Conservation (phyloP, 805 yeast species). For the Nakazawaea populi region DNA sequence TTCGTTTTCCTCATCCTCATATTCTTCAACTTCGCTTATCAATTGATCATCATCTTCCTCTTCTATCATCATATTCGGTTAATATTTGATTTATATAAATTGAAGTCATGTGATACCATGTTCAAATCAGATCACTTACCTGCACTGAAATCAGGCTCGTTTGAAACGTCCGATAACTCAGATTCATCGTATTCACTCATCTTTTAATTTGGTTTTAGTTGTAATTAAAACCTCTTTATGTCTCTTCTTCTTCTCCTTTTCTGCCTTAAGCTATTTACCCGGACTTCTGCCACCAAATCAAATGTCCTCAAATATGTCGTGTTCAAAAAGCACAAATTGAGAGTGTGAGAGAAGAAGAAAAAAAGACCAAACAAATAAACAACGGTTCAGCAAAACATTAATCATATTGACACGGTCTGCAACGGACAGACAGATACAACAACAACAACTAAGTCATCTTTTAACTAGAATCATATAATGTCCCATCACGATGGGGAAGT, state of each 20-base stretch:
- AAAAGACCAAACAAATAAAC: not conserved
- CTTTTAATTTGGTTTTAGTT: too few relatives aligned
- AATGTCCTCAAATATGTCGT: not conserved
- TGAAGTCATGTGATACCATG: not conserved
- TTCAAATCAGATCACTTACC: not conserved
- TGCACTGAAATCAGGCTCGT: not conserved
- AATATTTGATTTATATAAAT: not conserved
- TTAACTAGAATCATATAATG: not conserved
- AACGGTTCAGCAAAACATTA: slow-evolving; percentile 1
- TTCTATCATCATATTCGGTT: too few relatives aligned
- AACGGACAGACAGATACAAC: not conserved
- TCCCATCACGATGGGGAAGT: slow-evolving; percentile 4
- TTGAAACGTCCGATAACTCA: slow-evolving; percentile 2
- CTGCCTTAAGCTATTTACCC: not conserved
- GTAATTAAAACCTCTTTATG: not conserved
- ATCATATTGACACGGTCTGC: slow-evolving; percentile 11
- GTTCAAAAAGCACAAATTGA: not conserved
- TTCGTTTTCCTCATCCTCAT: slow-evolving; percentile 3
- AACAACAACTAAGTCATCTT: not conserved
- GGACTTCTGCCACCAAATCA: not conserved
- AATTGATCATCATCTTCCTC: slow-evolving; percentile 2
- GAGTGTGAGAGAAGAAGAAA: not conserved
- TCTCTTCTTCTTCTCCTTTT: not conserved
- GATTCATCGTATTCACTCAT: slow-evolving; percentile 4
- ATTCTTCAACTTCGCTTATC: slow-evolving; percentile 1